Conservation (phyloP, 768 basidiomycete genomes). For the Phylloporus sp. region DNA sequence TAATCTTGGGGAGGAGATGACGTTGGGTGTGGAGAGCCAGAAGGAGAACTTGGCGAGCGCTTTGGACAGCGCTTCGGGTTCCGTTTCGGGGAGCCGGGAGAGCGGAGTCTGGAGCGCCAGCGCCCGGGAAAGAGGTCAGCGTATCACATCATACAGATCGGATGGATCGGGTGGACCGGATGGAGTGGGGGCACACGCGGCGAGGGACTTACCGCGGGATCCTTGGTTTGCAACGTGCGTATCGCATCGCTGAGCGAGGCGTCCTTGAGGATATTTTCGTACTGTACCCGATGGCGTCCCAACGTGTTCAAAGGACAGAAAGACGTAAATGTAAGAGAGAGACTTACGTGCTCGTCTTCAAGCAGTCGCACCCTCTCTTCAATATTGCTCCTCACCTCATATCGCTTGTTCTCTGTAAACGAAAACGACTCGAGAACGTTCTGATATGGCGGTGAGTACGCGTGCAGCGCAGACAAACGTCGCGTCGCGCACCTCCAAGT, state of each 20-base stretch:
- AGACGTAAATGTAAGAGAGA: not conserved
- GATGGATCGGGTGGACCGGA: no score
- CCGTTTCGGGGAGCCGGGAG: conserved; percentile 60
- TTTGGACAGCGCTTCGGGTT: conserved; percentile 55
- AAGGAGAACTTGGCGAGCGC: conserved; percentile 68
- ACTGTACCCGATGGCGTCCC: conserved; percentile 1
- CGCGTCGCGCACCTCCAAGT: conserved; percentile 70
- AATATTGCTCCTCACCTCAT: conserved; percentile 53
- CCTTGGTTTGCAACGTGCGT: conserved; percentile 20
- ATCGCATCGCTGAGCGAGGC: conserved; percentile 25
- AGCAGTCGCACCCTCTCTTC: conserved; percentile 58
- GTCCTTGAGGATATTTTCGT: conserved; percentile 24
- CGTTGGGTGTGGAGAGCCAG: conserved; percentile 81
- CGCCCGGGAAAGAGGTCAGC: no score
- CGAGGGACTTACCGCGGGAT: conserved; percentile 15
- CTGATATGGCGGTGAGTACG: conserved; percentile 32
- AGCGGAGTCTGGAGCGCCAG: conserved; percentile 53
- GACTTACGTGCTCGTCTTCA: conserved; percentile 78
- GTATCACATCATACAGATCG: no score
- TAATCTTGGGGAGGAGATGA: conserved; percentile 76
- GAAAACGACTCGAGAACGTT: conserved; percentile 59
- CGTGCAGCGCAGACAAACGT: not conserved
- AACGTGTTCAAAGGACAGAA: not conserved
- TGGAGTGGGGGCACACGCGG: not conserved
- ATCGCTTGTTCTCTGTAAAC: conserved; percentile 61